These are phyloP conservation scores for Clitopilus passeckerianus DNA, from an alignment of 768 basidiomycete species.

Conservation along the genomic window DNA sequence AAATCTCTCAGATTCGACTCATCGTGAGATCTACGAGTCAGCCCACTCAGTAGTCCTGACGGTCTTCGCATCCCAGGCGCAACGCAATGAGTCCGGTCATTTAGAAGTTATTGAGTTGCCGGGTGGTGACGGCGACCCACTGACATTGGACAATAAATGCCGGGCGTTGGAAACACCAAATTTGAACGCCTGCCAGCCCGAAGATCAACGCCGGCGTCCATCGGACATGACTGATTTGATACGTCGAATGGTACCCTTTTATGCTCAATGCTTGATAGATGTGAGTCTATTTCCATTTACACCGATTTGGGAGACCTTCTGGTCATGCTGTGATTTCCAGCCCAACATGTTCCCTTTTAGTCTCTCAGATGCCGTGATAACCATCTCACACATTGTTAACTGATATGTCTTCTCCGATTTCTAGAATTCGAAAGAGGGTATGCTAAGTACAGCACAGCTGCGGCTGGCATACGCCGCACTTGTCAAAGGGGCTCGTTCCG, in stretches of 20 bases:
- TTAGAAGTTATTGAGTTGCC: neutral
- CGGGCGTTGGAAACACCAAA: neutral
- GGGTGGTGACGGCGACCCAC: constrained; percentile 1
- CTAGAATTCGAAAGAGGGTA: constrained; percentile 62
- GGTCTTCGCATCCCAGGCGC: constrained; percentile 60
- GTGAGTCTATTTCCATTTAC: constrained; percentile 30
- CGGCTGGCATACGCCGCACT: constrained; percentile 72
- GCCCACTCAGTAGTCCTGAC: constrained; percentile 82
- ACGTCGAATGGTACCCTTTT: constrained; percentile 67
- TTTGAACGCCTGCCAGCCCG: neutral
- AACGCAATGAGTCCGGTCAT: constrained; percentile 21
- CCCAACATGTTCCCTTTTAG: neutral
- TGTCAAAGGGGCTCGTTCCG: constrained; percentile 48
- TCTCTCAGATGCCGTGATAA: neutral
- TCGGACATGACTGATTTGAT: constrained; percentile 28
- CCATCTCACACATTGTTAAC: neutral
- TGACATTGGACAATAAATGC: constrained; percentile 5
- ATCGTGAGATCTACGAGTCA: constrained; percentile 81
- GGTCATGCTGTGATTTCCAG: neutral
- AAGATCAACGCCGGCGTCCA: constrained; percentile 12
- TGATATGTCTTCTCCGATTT: constrained; percentile 1
- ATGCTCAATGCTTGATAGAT: constrained; percentile 65
- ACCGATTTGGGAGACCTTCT: neutral
- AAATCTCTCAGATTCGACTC: constrained; percentile 49
- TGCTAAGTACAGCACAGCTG: constrained; percentile 60